Evolutionary conservation across 441 rosid species (phyloP).

Genomic region (Bocquillonia castaneifolia): DNA sequence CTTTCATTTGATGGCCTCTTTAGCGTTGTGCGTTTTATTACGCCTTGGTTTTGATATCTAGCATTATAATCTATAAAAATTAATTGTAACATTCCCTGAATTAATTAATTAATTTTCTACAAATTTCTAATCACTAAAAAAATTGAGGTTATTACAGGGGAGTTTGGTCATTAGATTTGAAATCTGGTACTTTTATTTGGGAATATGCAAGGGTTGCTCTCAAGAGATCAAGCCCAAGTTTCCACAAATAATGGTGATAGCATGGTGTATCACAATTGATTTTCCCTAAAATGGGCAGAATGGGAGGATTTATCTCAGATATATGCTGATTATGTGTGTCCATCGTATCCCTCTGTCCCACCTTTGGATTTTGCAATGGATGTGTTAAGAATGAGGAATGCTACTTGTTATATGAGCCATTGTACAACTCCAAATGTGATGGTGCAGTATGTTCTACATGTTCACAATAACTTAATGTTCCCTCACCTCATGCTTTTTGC

Average conservation of each 20-base stretch:
- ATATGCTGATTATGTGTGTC: conserved; percentile 40
- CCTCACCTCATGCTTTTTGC: conserved; percentile 91
- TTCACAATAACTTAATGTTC: conserved; percentile 70
- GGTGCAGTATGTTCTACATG: conserved; percentile 71
- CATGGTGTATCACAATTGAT: conserved; percentile 65
- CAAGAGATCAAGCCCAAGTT: conserved; percentile 72
- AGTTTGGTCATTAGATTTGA: conserved; percentile 74
- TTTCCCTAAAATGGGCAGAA: conserved; percentile 66
- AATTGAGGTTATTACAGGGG: too few species aligned
- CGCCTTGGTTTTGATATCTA: too few species aligned
- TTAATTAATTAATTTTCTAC: too few species aligned
- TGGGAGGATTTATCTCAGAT: conserved; percentile 81
- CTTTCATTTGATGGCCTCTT: too few species aligned
- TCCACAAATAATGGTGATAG: conserved; percentile 77
- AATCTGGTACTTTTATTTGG: conserved; percentile 84
- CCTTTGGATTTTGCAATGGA: conserved; percentile 84
- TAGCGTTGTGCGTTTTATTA: too few species aligned
- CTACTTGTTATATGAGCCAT: conserved; percentile 81
- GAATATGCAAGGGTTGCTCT: conserved; percentile 84
- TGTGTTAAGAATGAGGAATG: conserved; percentile 74
- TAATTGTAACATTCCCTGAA: too few species aligned
- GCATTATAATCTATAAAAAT: too few species aligned
- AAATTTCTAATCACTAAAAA: too few species aligned
- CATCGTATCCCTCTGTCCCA: conserved; percentile 62
- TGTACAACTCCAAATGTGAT: conserved; percentile 71